A percentile compares a stretch with the other conserved stretches of the same genome.
phyloP scores from a whole-genome alignment of 495 filamentous ascomycete species.

The Neurospora sp. region DNA sequence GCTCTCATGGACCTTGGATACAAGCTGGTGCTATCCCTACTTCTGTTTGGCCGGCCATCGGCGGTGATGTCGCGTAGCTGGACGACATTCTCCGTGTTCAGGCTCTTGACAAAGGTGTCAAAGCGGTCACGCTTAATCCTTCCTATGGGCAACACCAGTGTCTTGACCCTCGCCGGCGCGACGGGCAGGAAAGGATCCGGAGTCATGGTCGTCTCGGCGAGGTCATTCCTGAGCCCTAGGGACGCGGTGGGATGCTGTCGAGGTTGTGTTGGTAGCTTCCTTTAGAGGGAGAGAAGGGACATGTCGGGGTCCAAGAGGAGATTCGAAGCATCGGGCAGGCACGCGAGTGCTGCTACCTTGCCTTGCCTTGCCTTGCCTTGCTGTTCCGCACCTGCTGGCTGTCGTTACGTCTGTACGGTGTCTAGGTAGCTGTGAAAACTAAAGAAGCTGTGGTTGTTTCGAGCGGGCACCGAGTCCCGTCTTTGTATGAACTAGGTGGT shows the following conservation, averaged over 20 bases:
- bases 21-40: constrained; percentile 39
- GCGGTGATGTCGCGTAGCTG: constrained; percentile 85
- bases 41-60: constrained; percentile 77
- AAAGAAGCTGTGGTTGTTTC: background rate
- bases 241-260: background rate
- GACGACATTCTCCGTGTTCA: constrained; percentile 73
- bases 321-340: constrained; percentile 3
- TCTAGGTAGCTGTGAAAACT: background rate
- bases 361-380: background rate
- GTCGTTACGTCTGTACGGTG: background rate
- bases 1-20: background rate
- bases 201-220: constrained; percentile 54
- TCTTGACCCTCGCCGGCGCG: constrained; percentile 79
- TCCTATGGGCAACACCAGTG: constrained; percentile 75
- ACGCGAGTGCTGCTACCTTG: background rate
- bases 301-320: constrained; percentile 13
- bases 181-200: constrained; percentile 79
- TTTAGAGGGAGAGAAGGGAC: constrained; percentile 3
- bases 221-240: constrained; percentile 14
- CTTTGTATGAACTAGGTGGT: background rate
- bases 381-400: background rate
- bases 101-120: constrained; percentile 60
- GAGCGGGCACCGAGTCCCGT: background rate
- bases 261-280: background rate
- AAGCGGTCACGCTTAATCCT: constrained; percentile 76